These are phyloP conservation scores for Venturia aucupariae DNA, from an alignment of 2,329 filamentous ascomycete species.

Conservation along the genomic window DNA sequence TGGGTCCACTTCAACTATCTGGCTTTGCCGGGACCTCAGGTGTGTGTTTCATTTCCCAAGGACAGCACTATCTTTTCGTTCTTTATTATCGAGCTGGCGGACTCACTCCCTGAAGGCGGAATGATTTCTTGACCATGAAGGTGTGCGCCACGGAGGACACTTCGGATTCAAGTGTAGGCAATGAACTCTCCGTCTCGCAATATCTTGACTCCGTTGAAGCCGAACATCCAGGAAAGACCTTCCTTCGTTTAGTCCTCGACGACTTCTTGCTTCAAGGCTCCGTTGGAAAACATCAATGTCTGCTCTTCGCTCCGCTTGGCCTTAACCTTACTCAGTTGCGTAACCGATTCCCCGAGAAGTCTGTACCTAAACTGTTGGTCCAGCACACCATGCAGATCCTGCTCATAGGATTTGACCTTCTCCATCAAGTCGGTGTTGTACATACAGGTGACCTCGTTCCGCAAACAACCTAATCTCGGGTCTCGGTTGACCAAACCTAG, in stretches of 20 bases:
- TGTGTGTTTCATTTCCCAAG: slow-evolving; percentile 18
- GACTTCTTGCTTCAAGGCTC: slow-evolving; percentile 18
- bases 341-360: slow-evolving; percentile 14
- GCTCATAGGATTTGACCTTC: slow-evolving; percentile 23
- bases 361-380: slow-evolving; percentile 19
- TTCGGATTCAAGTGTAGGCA: slow-evolving; percentile 7
- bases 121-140: slow-evolving; percentile 15
- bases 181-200: slow-evolving; percentile 17
- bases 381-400: slow-evolving; percentile 20
- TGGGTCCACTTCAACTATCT: slow-evolving; percentile 4
- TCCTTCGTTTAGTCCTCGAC: slow-evolving; percentile 19
- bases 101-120: slow-evolving; percentile 16
- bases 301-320: slow-evolving; percentile 21
- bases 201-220: slow-evolving; percentile 18
- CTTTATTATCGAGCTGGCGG: slow-evolving; percentile 16
- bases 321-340: slow-evolving; percentile 19
- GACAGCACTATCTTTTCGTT: slow-evolving; percentile 15
- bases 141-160: slow-evolving; percentile 18
- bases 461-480: not conserved
- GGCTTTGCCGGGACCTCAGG: slow-evolving; percentile 4
- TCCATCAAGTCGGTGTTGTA: slow-evolving; percentile 22
- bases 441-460: slow-evolving; percentile 23
- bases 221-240: slow-evolving; percentile 17
- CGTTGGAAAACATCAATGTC: slow-evolving; percentile 19
- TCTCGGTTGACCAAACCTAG: slow-evolving; percentile 22